Evolutionary conservation across 768 basidiomycete genomes (phyloP).

Genomic region (Termitomyces sp.): DNA sequence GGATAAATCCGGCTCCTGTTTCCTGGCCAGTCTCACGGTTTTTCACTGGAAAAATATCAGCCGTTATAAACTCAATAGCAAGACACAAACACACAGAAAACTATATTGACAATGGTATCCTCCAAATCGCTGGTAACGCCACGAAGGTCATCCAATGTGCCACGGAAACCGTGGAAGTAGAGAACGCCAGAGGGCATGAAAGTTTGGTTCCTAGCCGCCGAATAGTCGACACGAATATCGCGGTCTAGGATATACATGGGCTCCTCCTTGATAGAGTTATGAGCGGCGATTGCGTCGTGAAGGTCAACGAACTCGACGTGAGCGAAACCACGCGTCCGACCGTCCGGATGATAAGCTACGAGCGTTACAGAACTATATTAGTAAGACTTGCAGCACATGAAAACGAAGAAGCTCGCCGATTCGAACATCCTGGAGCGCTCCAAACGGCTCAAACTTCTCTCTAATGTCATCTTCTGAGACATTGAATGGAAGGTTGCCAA

Average conservation of each 20-base stretch:
- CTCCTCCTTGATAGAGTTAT: constrained; percentile 31
- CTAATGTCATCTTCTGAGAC: constrained; percentile 33
- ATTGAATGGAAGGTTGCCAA: constrained; percentile 51
- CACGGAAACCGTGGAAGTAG: constrained; percentile 23
- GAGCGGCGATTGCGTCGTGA: constrained; percentile 30
- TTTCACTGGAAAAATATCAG: constrained; percentile 20
- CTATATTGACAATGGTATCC: constrained; percentile 20
- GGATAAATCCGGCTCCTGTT: constrained; percentile 42
- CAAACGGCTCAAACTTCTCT: constrained; percentile 37
- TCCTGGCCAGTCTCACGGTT: constrained; percentile 22
- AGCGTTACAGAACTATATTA: not conserved
- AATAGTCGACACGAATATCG: constrained; percentile 36
- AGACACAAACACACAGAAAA: constrained; percentile 22
- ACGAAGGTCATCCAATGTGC: constrained; percentile 19
- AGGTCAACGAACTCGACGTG: constrained; percentile 36
- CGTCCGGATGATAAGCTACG: constrained; percentile 20
- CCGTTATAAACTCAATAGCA: not conserved
- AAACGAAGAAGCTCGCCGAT: constrained; percentile 28
- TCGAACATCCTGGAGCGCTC: constrained; percentile 28
- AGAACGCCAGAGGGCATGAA: constrained; percentile 24
- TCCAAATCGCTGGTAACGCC: constrained; percentile 19
- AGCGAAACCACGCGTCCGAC: constrained; percentile 35
- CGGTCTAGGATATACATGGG: constrained; percentile 45
- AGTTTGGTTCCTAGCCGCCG: constrained; percentile 9
- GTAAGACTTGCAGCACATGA: not conserved